phyloP scores from a whole-genome alignment of 164 flowering plant genomes.

The Magnolia kwangsiensis region DNA sequence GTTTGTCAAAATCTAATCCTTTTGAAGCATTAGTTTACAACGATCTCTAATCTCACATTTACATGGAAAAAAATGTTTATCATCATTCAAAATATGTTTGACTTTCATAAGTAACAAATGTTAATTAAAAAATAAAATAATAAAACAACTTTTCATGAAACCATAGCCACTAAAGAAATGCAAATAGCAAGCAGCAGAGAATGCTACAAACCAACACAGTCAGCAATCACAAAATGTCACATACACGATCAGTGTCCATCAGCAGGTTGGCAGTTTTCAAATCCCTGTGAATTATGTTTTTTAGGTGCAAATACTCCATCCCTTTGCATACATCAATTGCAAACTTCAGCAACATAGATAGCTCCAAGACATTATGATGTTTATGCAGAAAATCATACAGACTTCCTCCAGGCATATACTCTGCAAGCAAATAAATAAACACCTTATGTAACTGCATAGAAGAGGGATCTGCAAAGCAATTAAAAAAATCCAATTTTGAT shows the following conservation, averaged over 20 bases:
- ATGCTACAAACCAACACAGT: background rate
- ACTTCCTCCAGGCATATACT: constrained; percentile 96
- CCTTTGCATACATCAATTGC: constrained; percentile 90
- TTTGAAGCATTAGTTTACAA: too few species aligned
- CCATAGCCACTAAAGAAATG: too few species aligned
- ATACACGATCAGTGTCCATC: constrained; percentile 52
- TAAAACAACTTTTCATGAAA: too few species aligned
- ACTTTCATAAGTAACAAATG: too few species aligned
- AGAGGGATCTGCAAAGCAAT: too few species aligned
- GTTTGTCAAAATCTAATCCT: too few species aligned
- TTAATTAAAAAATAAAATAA: too few species aligned
- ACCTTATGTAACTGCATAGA: too few species aligned
- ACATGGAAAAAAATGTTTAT: too few species aligned
- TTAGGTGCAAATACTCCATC: constrained; percentile 88
- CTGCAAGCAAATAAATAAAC: constrained; percentile 43
- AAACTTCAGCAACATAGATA: constrained; percentile 65
- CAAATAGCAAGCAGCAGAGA: background rate
- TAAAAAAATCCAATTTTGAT: too few species aligned
- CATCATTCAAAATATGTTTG: too few species aligned
- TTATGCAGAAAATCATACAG: constrained; percentile 82
- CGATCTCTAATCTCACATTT: too few species aligned
- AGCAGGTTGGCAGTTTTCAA: constrained; percentile 95
- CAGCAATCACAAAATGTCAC: background rate
- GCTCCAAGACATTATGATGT: constrained; percentile 52
- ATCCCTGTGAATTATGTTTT: constrained; percentile 89